phyloP scores from a whole-genome alignment of 176 grass and related monocot genomes.

The Lolium multiflorum region DNA sequence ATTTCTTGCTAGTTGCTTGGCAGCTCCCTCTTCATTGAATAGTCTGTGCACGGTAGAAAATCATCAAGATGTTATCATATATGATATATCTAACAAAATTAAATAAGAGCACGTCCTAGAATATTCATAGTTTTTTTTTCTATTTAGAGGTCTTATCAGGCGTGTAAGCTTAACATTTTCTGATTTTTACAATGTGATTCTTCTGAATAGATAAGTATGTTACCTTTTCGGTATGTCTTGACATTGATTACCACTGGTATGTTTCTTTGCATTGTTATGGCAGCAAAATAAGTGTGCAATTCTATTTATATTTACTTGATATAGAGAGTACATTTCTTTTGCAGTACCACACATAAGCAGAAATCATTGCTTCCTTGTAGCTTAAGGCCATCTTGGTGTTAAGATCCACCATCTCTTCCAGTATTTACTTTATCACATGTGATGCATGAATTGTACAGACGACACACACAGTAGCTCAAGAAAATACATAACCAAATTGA shows the following conservation, averaged over 20 bases:
- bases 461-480: background rate
- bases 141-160: conserved; percentile 22
- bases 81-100: conserved; percentile 20
- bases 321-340: conserved; percentile 12
- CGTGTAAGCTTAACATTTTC: conserved; percentile 29
- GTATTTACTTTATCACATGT: background rate
- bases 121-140: conserved; percentile 32
- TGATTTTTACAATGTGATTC: conserved; percentile 16
- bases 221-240: conserved; percentile 18
- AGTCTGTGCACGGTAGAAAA: background rate
- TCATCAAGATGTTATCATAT: conserved; percentile 24
- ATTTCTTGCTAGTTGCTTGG: conserved; percentile 27
- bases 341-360: background rate
- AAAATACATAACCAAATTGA: conserved; percentile 8
- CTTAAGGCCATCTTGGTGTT: conserved; percentile 21
- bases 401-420: background rate
- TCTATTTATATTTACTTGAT: conserved; percentile 26
- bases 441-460: background rate
- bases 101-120: background rate
- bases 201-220: conserved; percentile 12
- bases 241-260: conserved; percentile 2
- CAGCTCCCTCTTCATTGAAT: background rate
- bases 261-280: conserved; percentile 17
- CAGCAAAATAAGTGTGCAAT: conserved; percentile 17
- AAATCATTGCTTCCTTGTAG: background rate